Evolutionary conservation across 202 grass and related monocot genomes (phyloP), one percentile per base, ranked within the genome.

Genomic region (Schoenoplectus triqueter): DNA sequence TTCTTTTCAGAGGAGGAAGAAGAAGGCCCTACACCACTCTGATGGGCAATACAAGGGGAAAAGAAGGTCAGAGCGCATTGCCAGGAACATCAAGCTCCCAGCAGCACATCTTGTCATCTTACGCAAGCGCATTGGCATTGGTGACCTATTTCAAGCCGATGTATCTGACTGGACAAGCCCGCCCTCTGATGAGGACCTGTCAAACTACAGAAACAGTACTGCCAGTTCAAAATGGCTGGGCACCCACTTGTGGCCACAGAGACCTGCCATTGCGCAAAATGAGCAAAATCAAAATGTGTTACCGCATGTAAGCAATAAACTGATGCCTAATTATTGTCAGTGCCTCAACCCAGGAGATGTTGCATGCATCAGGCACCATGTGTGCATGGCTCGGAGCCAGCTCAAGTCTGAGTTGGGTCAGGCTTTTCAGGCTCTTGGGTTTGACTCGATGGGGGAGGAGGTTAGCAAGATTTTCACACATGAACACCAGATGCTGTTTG

Each of bases 31-130:
- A 40, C 50, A 84, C 14, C 83, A 68, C 31, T 81, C 86, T 45
- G 88, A 87, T 69, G 86, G 66, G 74, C 84, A 65, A 85, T 88
- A 87, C 40, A 91, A 87, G 78, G 93, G 84, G 84, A 92, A 75
- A 88, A 90, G 96, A 88, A 95, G 94, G 86, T 99, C 96, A 6
- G 90, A 94, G 83, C 95, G 96, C 73, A 86, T 99, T 83, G 90
- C 96, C 70, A 93, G 84, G 80, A 90, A 82, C 84, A 86, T 92
- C 80, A 80, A 86, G 21, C 76, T 95, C 69, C 88, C 90, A 85
- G 66, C 86, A 87, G 84, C 84, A 31, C 88, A 91, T 86, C 92
- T 94, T 80, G 84, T 87, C 6, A 88, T 66, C 47, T 91, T 90
- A 84, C 88, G 87, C 84, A 96, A 94, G 73, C 90, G 92, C 21